These are phyloP conservation scores for Saccharomycopsis sp. DNA, from an alignment of 805 yeast genomes.

Conservation along the genomic window DNA sequence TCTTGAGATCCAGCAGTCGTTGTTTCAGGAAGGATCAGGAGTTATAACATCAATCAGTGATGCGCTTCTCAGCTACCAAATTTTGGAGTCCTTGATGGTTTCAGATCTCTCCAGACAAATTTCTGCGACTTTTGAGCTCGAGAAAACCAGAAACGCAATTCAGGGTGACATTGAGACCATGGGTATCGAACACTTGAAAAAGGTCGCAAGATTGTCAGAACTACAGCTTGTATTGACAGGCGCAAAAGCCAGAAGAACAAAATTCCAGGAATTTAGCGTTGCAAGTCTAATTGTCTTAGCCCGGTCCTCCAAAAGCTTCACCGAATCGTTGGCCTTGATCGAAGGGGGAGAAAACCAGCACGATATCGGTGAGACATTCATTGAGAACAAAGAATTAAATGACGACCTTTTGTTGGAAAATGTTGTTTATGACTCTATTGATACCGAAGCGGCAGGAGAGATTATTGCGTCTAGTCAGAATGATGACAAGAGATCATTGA, in stretches of 20 bases:
- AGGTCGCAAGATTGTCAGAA: slow-evolving; percentile 52
- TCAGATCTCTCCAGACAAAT: slow-evolving; percentile 32
- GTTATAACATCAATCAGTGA: slow-evolving; percentile 33
- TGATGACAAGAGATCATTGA: slow-evolving; percentile 4
- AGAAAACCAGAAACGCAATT: slow-evolving; percentile 56
- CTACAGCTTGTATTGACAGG: slow-evolving; percentile 72
- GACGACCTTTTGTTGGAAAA: slow-evolving; percentile 75
- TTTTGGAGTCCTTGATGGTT: slow-evolving; percentile 21
- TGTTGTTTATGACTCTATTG: slow-evolving; percentile 60
- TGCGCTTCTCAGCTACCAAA: slow-evolving; percentile 24
- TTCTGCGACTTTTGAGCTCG: slow-evolving; percentile 50
- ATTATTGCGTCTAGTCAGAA: slow-evolving; percentile 29
- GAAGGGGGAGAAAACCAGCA: slow-evolving; percentile 19
- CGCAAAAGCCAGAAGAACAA: slow-evolving; percentile 81
- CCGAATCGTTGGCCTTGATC: slow-evolving; percentile 2
- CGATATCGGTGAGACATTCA: slow-evolving; percentile 32
- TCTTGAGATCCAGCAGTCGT: slow-evolving; percentile 53
- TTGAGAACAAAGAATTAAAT: slow-evolving; percentile 51
- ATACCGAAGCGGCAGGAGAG: slow-evolving; percentile 39
- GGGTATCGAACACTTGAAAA: slow-evolving; percentile 45
- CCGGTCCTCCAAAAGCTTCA: slow-evolving; percentile 30
- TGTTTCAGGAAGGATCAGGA: slow-evolving; percentile 58
- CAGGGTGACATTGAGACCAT: slow-evolving; percentile 60
- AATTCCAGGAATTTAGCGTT: slow-evolving; percentile 64
- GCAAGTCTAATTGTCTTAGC: slow-evolving; percentile 77